Conservation (phyloP, 2,329 filamentous ascomycete genomes). For the Raffaelea arxii region DNA sequence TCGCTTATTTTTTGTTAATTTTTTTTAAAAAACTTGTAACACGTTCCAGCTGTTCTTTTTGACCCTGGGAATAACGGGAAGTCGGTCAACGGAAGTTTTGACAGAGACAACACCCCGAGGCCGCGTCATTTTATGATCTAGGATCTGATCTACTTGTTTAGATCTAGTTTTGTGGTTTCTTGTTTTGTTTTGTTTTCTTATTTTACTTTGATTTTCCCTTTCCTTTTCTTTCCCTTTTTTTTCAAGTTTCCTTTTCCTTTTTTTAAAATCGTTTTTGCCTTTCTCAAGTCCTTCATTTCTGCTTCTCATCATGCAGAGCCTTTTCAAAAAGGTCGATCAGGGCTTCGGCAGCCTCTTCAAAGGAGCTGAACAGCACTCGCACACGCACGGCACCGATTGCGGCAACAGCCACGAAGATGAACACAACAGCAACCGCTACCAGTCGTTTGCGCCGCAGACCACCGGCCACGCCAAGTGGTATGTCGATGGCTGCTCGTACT, state of each 20-base stretch:
- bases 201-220: not conserved
- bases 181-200: not conserved
- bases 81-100: not conserved
- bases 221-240: not conserved
- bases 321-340: constrained; percentile 35
- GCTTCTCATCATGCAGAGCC: constrained; percentile 22
- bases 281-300: not conserved
- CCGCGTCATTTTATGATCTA: not conserved
- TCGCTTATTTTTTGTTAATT: too few relatives aligned
- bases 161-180: not conserved
- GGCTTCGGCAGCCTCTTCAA: constrained; percentile 27
- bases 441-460: constrained; percentile 64
- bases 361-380: constrained; percentile 32
- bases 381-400: constrained; percentile 33
- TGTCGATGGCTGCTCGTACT: constrained; percentile 75
- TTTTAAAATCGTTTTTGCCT: not conserved
- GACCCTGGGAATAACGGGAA: not conserved
- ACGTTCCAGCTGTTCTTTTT: too few relatives aligned
- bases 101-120: too few relatives aligned
- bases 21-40: too few relatives aligned
- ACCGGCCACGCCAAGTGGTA: constrained; percentile 78
- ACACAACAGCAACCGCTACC: constrained; percentile 42
- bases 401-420: constrained; percentile 30
- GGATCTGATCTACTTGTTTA: not conserved
- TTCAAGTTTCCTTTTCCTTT: not conserved